Evolutionary conservation across 2,329 filamentous ascomycete species (phyloP).

Genomic region (Lachnellula willkommii): DNA sequence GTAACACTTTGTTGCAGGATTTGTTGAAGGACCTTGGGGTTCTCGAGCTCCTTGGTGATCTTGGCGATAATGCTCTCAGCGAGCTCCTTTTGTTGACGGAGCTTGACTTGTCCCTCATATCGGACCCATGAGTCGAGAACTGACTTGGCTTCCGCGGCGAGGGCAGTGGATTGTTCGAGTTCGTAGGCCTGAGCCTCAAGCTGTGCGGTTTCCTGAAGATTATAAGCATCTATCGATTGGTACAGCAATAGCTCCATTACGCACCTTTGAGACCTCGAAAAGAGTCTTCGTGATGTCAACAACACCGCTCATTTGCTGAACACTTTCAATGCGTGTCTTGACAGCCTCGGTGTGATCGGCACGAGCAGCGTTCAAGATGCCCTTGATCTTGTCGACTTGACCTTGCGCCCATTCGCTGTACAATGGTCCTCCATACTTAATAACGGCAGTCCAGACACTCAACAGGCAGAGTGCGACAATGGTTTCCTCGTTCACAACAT

Average conservation of each 20-base stretch:
- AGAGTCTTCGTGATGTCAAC: slow-evolving; percentile 96
- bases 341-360: slow-evolving; percentile 94
- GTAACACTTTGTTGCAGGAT: slow-evolving; percentile 94
- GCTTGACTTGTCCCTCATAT: slow-evolving; percentile 98
- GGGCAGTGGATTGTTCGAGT: slow-evolving; percentile 91
- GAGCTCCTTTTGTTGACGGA: slow-evolving; percentile 95
- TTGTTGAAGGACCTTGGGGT: slow-evolving; percentile 93
- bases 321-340: slow-evolving; percentile 87
- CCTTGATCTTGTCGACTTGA: slow-evolving; percentile 88
- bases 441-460: slow-evolving; percentile 85
- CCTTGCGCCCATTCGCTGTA: slow-evolving; percentile 89
- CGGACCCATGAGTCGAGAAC: slow-evolving; percentile 98
- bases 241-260: slow-evolving; percentile 16
- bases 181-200: slow-evolving; percentile 95
- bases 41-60: slow-evolving; percentile 98
- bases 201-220: slow-evolving; percentile 71
- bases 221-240: slow-evolving; percentile 3
- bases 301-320: slow-evolving; percentile 89
- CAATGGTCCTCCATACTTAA: slow-evolving; percentile 87
- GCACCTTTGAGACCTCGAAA: slow-evolving; percentile 96
- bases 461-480: slow-evolving; percentile 90
- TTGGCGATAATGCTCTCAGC: slow-evolving; percentile 90
- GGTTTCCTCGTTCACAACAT: slow-evolving; percentile 98
- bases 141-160: slow-evolving; percentile 87
- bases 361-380: slow-evolving; percentile 89